Evolutionary conservation across 2,329 filamentous ascomycete genomes (phyloP).

Genomic region (Fusarium sp.): DNA sequence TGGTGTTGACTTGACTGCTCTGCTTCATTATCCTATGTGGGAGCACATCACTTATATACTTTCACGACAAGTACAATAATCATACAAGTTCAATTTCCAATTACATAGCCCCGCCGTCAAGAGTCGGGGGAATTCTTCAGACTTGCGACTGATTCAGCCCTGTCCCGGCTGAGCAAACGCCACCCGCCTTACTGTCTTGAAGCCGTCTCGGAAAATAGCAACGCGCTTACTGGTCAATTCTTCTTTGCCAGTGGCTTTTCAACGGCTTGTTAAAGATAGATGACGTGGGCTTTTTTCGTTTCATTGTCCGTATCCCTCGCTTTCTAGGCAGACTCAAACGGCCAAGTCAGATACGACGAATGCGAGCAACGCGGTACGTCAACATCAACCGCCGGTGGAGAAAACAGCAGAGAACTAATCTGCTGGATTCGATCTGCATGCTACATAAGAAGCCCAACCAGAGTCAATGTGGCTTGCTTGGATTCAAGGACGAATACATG

Average conservation of each 20-base stretch:
- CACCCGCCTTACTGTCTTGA: background rate
- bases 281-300: background rate
- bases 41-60: background rate
- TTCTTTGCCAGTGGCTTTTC: background rate
- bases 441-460: background rate
- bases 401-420: background rate
- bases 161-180: background rate
- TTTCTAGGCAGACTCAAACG: background rate
- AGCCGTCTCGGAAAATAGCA: background rate
- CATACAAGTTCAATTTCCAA: background rate
- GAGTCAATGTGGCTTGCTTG: background rate
- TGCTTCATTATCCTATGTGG: background rate
- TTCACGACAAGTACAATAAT: background rate
- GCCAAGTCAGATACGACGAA: conserved; percentile 1
- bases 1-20: background rate
- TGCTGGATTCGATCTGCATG: background rate
- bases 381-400: background rate
- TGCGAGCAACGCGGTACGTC: background rate
- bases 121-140: background rate
- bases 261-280: no score
- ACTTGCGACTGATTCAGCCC: background rate
- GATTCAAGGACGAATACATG: background rate
- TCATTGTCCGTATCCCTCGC: conserved; percentile 7
- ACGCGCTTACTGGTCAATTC: background rate
- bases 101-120: background rate